Percentiles rank a stretch among this genome's conserved stretches.
Conservation (phyloP, 129 eudicot genomes). For the Cynara cardunculus region DNA sequence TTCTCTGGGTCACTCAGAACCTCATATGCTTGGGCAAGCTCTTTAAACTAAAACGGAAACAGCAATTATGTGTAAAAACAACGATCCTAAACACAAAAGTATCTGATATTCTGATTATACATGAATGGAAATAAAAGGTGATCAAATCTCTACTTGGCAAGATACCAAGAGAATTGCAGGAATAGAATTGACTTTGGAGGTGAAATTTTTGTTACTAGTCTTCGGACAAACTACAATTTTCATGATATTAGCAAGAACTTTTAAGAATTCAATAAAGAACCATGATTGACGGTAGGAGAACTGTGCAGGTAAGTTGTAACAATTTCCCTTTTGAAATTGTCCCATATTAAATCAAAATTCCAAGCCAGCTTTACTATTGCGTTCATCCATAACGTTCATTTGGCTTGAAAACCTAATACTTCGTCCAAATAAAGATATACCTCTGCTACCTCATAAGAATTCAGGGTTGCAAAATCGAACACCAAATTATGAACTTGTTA, state of each 20-base stretch:
- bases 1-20: constrained; percentile 70
- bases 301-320: background rate
- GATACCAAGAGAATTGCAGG: background rate
- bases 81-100: background rate
- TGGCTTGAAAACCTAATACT: background rate
- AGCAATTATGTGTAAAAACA: background rate
- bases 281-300: background rate
- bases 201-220: background rate
- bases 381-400: background rate
- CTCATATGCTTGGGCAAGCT: constrained; percentile 83
- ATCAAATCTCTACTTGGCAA: background rate
- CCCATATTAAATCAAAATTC: background rate
- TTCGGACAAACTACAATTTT: background rate
- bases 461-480: background rate
- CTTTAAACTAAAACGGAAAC: constrained; percentile 48
- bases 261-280: background rate
- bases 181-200: background rate
- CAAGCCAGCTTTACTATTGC: background rate
- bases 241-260: background rate
- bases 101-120: background rate
- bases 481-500: background rate
- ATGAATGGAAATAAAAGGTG: background rate
- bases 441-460: background rate
- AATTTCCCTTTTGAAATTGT: background rate
- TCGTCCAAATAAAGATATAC: background rate